A percentile compares a stretch with the other conserved stretches of the same genome.
phyloP scores from a whole-genome alignment of 2,329 filamentous ascomycete species.

The Dothideomycetes sp. region DNA sequence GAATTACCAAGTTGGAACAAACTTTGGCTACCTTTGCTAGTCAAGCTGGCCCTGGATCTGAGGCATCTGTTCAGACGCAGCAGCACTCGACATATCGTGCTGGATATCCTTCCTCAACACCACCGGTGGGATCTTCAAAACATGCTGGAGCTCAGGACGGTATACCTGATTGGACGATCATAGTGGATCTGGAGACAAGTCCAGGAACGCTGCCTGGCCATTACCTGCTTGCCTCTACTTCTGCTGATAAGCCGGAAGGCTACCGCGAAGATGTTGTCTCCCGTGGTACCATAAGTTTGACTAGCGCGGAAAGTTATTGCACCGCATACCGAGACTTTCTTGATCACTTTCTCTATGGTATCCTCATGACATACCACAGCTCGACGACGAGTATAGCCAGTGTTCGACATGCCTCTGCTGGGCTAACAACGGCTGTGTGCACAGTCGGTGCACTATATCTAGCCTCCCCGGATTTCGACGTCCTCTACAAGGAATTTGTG shows the following conservation, averaged over 20 bases:
- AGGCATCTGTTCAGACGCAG: no score
- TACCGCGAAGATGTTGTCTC: slow-evolving; percentile 15
- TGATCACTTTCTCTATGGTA: slow-evolving; percentile 22
- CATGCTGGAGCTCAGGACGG: slow-evolving; percentile 1
- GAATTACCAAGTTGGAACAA: slow-evolving; percentile 25
- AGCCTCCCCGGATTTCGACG: slow-evolving; percentile 17
- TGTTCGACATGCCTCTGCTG: slow-evolving; percentile 17
- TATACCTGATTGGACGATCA: slow-evolving; percentile 23
- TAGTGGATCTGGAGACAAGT: slow-evolving; percentile 27
- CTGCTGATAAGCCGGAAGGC: background rate
- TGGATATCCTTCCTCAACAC: background rate
- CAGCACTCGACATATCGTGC: background rate
- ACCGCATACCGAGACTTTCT: slow-evolving; percentile 21
- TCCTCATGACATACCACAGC: slow-evolving; percentile 17
- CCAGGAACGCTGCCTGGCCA: slow-evolving; percentile 23
- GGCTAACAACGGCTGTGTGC: slow-evolving; percentile 24
- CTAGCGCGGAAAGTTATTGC: slow-evolving; percentile 19
- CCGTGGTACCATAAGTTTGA: slow-evolving; percentile 15
- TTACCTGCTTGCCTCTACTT: slow-evolving; percentile 12
- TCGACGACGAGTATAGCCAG: slow-evolving; percentile 14
- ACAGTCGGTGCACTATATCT: slow-evolving; percentile 22
- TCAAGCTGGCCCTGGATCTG: background rate
- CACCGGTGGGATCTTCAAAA: background rate
- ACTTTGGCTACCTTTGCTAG: slow-evolving; percentile 20
- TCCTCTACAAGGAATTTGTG: slow-evolving; percentile 21